Base-by-base conservation (phyloP, 257 asterid species). In the Fraxinus quadrangulata region DNA sequence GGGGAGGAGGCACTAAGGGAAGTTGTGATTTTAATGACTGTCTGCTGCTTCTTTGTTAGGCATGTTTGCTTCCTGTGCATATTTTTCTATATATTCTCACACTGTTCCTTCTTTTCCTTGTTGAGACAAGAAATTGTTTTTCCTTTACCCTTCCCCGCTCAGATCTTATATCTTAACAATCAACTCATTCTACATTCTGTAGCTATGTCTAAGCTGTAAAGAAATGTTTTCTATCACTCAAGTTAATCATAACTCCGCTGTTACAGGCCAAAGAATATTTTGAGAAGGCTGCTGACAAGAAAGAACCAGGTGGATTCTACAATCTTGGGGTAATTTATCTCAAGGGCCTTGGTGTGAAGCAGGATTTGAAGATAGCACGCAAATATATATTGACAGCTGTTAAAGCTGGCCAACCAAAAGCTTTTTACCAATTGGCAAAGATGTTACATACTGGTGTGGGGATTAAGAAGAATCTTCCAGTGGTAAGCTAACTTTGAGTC, bases 391-490 rank as follows among this genome's bases (percentile, higher is more conserved):
- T 90, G 14, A 70, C 70, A 73, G 99, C 99, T 75, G 90, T 89
- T 76, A 91, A 92, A 88, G 85, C 83, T 72, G 97, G 98, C 80
- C 99, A 96, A 82, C 97, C 99, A 72, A 96, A 96, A 88, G 96
- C 99, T 30, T 92, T 88, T 81, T 96, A 96, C 87, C 99, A 96
- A 80, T 84, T 96, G 81, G 99, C 98, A 42, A 96, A 93, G 88
- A 96, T 93, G 99, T 92, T 96, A 82, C 97, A 96, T 47, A 90
- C 92, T 51, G 99, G 99, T 69, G 88, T 93, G 74, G 98, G 96
- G 72, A 96, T 92, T 70, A 90, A 89, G 88, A 93, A 96, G 88
- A 96, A 93, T 83, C 91, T 93, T 65, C 89, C 88, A 37, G 84
- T 89, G 97, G 99, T 93, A 88, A 81, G 81, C 73, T 63, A 23